phyloP scores from a whole-genome alignment of 371 early-diverging fungal genomes.

The Coemansia sp. region DNA sequence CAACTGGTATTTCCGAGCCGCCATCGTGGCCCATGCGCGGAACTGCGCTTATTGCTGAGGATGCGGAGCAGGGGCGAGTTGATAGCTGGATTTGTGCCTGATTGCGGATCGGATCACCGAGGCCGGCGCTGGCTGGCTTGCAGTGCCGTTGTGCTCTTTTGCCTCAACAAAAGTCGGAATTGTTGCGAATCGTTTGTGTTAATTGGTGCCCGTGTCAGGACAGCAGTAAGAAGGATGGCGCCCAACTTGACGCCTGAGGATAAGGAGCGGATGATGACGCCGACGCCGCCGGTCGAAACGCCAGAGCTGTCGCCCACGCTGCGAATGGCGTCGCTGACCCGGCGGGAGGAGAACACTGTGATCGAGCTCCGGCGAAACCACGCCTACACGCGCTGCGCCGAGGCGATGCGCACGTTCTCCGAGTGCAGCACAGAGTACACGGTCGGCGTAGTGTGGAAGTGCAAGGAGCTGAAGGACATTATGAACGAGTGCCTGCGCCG shows the following conservation, averaged over 20 bases:
- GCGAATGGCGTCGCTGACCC: conserved; percentile 30
- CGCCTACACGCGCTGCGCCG: conserved; percentile 74
- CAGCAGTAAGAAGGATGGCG: neutral
- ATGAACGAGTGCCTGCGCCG: conserved; percentile 83
- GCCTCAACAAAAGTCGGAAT: no score
- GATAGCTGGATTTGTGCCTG: neutral
- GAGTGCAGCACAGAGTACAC: conserved; percentile 76
- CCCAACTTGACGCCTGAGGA: conserved; percentile 24
- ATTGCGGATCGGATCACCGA: no score
- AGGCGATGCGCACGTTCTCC: conserved; percentile 65
- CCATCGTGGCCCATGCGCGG: no score
- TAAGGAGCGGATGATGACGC: conserved; percentile 43
- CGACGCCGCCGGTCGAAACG: conserved; percentile 31
- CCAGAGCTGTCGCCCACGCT: conserved; percentile 28
- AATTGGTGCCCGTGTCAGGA: no score
- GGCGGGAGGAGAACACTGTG: conserved; percentile 40
- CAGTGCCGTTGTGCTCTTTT: no score
- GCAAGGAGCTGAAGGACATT: conserved; percentile 71
- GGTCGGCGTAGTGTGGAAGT: conserved; percentile 87
- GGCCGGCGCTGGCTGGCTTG: no score
- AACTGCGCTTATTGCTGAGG: no score
- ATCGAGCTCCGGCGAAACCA: conserved; percentile 86
- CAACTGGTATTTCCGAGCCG: no score
- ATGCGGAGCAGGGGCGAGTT: no score
- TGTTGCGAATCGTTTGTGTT: no score